Evolutionary conservation across 345 rosid species (phyloP).

Genomic region (Alliaria petiolata): DNA sequence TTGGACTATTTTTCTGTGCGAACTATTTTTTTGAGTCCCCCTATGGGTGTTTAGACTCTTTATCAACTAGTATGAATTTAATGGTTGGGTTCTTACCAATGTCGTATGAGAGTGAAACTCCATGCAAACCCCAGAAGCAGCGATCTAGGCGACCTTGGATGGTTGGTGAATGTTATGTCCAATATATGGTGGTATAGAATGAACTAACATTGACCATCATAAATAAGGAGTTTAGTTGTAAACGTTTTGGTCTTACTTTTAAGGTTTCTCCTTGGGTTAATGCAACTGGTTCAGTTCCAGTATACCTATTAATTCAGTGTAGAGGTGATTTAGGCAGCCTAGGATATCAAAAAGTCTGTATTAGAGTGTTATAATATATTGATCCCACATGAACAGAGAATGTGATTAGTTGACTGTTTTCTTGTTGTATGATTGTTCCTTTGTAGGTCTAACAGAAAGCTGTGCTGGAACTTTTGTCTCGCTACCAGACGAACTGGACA

Average conservation of each 20-base stretch:
- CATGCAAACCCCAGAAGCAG: not conserved
- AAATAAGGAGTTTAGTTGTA: not conserved
- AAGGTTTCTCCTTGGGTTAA: not conserved
- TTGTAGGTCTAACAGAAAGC: conserved; percentile 90
- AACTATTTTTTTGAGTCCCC: not conserved
- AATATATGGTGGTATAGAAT: not conserved
- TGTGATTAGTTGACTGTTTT: conserved; percentile 2
- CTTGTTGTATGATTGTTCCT: not conserved
- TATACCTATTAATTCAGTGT: not conserved
- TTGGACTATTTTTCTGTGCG: not conserved
- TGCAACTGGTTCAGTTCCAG: not conserved
- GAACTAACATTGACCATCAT: no score
- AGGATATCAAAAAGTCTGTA: not conserved
- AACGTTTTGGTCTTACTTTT: not conserved
- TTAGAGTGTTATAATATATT: not conserved
- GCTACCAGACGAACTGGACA: conserved; percentile 62
- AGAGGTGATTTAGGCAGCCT: conserved; percentile 5
- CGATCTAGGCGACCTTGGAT: not conserved
- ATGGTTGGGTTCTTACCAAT: not conserved
- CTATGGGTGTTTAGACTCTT: not conserved
- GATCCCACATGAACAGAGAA: not conserved
- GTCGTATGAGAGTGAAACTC: not conserved
- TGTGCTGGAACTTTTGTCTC: conserved; percentile 95
- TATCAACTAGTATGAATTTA: not conserved
- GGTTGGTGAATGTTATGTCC: not conserved